These are phyloP conservation scores for Paramarasmius palmivorus DNA, from an alignment of 1,284 basidiomycete genomes.

Conservation along the genomic window DNA sequence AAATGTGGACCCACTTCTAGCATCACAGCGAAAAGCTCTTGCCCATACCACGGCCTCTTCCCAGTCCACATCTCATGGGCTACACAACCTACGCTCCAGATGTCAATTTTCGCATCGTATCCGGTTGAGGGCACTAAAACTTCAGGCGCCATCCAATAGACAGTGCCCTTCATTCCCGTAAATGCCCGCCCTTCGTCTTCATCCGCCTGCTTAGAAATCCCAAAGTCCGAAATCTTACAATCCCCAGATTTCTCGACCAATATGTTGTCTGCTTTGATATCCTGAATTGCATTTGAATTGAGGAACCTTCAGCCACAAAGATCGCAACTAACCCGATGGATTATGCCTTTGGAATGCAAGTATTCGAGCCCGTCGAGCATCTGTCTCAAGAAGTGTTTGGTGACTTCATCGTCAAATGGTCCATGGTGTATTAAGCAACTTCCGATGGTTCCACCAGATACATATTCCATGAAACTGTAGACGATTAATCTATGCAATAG, in stretches of 20 bases:
- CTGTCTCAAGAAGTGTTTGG: constrained; percentile 72
- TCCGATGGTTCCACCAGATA: constrained; percentile 79
- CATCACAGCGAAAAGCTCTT: constrained; percentile 36
- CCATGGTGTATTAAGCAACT: constrained; percentile 67
- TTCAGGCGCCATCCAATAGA: constrained; percentile 86
- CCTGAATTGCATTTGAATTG: constrained; percentile 36
- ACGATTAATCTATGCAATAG: background rate
- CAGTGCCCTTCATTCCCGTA: constrained; percentile 65
- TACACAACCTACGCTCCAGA: constrained; percentile 81
- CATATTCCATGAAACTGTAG: constrained; percentile 65
- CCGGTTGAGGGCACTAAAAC: constrained; percentile 43
- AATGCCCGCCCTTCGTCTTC: constrained; percentile 64
- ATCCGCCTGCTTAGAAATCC: constrained; percentile 59
- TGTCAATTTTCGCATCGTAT: constrained; percentile 74
- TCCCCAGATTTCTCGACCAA: constrained; percentile 70
- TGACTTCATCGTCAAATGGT: constrained; percentile 65
- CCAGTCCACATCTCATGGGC: constrained; percentile 83
- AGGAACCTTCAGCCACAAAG: too few species aligned
- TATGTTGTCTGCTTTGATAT: constrained; percentile 82
- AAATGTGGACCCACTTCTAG: constrained; percentile 29
- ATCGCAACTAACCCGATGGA: constrained; percentile 57
- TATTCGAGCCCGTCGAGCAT: constrained; percentile 78
- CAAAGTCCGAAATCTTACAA: constrained; percentile 84
- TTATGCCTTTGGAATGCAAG: constrained; percentile 68
- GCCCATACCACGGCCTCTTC: constrained; percentile 61